These are phyloP conservation scores for Arthromyces matolae DNA, from an alignment of 768 basidiomycete genomes.

Conservation along the genomic window DNA sequence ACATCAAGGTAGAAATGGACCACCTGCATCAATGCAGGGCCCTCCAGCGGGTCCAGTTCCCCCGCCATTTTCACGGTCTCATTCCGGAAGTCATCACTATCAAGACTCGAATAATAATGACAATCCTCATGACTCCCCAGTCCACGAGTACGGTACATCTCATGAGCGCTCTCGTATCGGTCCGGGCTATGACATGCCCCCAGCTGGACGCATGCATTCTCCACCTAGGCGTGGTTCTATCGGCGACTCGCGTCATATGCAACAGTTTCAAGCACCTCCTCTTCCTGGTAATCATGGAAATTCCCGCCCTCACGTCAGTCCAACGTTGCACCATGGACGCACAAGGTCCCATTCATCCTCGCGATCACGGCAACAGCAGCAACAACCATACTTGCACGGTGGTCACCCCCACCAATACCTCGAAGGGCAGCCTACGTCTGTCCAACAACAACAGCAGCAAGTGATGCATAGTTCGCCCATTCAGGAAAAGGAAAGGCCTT, in stretches of 20 bases:
- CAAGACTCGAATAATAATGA: conserved; percentile 41
- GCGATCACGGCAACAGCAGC: conserved; percentile 50
- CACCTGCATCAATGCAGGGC: conserved; percentile 27
- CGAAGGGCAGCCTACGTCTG: conserved; percentile 41
- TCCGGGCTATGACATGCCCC: conserved; percentile 40
- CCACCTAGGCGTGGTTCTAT: conserved; percentile 36
- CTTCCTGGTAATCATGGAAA: conserved; percentile 28
- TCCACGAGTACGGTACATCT: conserved; percentile 45
- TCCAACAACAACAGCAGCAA: conserved; percentile 50
- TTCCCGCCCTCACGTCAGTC: conserved; percentile 35
- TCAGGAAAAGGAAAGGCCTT: conserved; percentile 41
- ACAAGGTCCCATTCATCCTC: conserved; percentile 50
- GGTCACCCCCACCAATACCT: conserved; percentile 43
- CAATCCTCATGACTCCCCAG: conserved; percentile 31
- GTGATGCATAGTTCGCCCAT: conserved; percentile 48
- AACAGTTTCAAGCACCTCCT: conserved; percentile 46
- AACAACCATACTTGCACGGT: conserved; percentile 35
- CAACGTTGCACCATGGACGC: conserved; percentile 42
- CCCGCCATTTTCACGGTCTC: conserved; percentile 31
- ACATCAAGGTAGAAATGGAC: conserved; percentile 36
- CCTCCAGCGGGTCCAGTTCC: conserved; percentile 35
- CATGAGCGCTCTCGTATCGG: conserved; percentile 46
- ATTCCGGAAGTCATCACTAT: conserved; percentile 29
- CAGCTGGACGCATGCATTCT: conserved; percentile 37
- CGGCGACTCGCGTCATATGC: conserved; percentile 45